Percentiles rank a stretch among this genome's conserved stretches.
phyloP scores from a whole-genome alignment of 106 monocot genomes.

The Posidonia australis region DNA sequence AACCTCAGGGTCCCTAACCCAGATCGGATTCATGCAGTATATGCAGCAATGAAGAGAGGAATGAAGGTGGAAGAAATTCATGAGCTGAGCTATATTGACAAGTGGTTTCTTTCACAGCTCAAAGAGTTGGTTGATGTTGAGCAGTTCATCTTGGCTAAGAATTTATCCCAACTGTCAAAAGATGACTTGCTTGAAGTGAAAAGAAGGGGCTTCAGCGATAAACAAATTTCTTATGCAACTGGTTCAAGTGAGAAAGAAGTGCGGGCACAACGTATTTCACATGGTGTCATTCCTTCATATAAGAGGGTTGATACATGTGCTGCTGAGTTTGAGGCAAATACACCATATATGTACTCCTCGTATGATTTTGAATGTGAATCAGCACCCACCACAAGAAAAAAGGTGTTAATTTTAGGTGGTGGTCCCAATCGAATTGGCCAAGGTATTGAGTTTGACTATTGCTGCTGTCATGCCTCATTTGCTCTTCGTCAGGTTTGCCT shows the following conservation, averaged over 20 bases:
- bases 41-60: conserved; percentile 93
- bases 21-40: conserved; percentile 81
- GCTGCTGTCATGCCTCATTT: conserved; percentile 98
- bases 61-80: conserved; percentile 89
- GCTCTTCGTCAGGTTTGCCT: conserved; percentile 73
- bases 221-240: conserved; percentile 81
- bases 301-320: conserved; percentile 99
- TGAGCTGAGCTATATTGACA: conserved; percentile 73
- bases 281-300: conserved; percentile 69
- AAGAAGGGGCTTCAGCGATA: conserved; percentile 88
- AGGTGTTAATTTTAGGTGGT: conserved; percentile 93
- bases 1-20: conserved; percentile 81
- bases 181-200: conserved; percentile 80
- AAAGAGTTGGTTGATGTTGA: conserved; percentile 85
- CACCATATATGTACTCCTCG: conserved; percentile 96
- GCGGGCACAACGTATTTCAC: conserved; percentile 39
- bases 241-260: conserved; percentile 55
- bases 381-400: conserved; percentile 57
- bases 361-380: conserved; percentile 98
- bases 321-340: conserved; percentile 96
- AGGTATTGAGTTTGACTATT: conserved; percentile 98
- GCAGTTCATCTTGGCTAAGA: conserved; percentile 54
- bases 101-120: conserved; percentile 83
- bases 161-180: conserved; percentile 50
- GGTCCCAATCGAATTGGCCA: conserved; percentile 97